phyloP scores from a whole-genome alignment of 257 asterid genomes.

The Salvia miltiorrhiza region DNA sequence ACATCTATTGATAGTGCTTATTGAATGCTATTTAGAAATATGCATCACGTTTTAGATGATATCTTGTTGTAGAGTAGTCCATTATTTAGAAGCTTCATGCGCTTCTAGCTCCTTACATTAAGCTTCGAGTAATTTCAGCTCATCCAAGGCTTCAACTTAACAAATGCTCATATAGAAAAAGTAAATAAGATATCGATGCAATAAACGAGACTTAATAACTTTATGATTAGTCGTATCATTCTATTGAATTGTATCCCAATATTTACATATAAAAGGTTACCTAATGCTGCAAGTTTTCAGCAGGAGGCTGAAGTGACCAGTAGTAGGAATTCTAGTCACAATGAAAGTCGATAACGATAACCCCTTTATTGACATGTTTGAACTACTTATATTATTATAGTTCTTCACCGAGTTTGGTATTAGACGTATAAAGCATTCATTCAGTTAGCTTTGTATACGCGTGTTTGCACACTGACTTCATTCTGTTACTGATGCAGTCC shows the following conservation, averaged over 20 bases:
- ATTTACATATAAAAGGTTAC: neutral
- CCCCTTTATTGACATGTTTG: neutral
- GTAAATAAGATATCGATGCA: neutral
- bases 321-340: neutral
- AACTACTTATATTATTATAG: neutral
- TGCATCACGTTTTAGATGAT: neutral
- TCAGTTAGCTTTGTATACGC: neutral
- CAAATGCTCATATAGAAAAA: neutral
- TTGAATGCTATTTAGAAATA: neutral
- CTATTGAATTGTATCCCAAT: neutral
- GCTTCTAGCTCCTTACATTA: neutral
- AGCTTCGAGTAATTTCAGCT: neutral
- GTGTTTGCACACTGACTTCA: neutral
- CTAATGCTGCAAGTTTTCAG: neutral
- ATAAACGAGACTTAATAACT: neutral
- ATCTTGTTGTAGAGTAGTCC: neutral
- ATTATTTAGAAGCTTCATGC: neutral
- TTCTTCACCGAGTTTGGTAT: neutral
- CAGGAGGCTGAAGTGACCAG: neutral
- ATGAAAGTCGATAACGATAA: neutral
- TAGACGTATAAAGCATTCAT: neutral
- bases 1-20: neutral
- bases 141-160: neutral
- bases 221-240: neutral
- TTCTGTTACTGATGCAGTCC: slow-evolving; percentile 38